Evolutionary conservation across 441 rosid species (phyloP).

Genomic region (Adansonia madagascariensis): DNA sequence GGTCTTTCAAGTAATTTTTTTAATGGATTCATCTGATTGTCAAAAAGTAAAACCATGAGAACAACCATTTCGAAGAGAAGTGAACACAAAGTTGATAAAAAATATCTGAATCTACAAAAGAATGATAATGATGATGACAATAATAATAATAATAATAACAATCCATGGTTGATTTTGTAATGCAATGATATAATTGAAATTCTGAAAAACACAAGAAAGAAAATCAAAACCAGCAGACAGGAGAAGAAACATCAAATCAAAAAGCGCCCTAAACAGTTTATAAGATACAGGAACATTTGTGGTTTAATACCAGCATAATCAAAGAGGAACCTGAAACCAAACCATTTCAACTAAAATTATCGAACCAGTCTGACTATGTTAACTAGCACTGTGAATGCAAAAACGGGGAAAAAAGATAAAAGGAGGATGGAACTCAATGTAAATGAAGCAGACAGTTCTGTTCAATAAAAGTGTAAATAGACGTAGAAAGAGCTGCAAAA

Average conservation of each 20-base stretch:
- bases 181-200: slow-evolving; percentile 1
- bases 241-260: slow-evolving; percentile 1
- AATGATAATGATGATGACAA: not conserved
- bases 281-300: slow-evolving; percentile 29
- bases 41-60: too few relatives aligned
- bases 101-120: slow-evolving; percentile 40
- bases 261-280: slow-evolving; percentile 4
- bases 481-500: too few relatives aligned
- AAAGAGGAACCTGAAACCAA: slow-evolving; percentile 26
- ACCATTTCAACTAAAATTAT: slow-evolving; percentile 22
- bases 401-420: not conserved
- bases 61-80: slow-evolving; percentile 29
- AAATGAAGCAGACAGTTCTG: too few relatives aligned
- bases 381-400: not conserved
- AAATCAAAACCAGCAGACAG: slow-evolving; percentile 20
- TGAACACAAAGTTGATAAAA: slow-evolving; percentile 30
- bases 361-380: not conserved
- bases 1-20: too few relatives aligned
- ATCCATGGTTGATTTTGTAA: slow-evolving; percentile 14
- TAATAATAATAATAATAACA: not conserved
- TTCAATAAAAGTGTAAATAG: too few relatives aligned
- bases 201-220: slow-evolving; percentile 11
- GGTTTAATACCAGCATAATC: slow-evolving; percentile 21
- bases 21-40: too few relatives aligned
- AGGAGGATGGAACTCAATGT: not conserved